Percentiles rank a stretch among this genome's conserved stretches.
Conservation (phyloP, 2,329 filamentous ascomycete species). For the Dendryphion nanum region DNA sequence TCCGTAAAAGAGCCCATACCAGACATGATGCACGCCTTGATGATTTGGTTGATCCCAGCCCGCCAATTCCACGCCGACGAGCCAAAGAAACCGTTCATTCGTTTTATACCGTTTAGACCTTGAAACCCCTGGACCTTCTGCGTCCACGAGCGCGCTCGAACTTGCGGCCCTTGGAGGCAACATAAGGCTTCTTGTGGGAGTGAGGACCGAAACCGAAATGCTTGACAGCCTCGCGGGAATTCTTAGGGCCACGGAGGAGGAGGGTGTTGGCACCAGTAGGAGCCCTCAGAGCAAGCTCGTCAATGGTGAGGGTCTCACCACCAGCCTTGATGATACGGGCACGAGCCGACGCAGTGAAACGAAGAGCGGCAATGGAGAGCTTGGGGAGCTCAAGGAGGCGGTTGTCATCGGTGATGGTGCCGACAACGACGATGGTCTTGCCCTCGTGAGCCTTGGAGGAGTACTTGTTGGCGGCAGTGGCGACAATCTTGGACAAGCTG, state of each 20-base stretch:
- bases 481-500: conserved; percentile 87
- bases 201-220: conserved; percentile 99
- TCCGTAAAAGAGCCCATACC: conserved; percentile 30
- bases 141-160: conserved; percentile 99
- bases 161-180: conserved; percentile 99
- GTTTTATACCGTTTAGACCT: conserved; percentile 71
- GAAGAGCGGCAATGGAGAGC: conserved; percentile 87
- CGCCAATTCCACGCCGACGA: conserved; percentile 38
- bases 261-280: conserved; percentile 97
- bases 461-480: conserved; percentile 53
- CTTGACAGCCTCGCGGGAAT: conserved; percentile 95
- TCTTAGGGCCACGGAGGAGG: conserved; percentile 97
- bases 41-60: conserved; percentile 31
- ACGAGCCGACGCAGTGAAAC: conserved; percentile 94
- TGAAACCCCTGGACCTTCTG: conserved; percentile 98
- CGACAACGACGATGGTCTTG: conserved; percentile 84
- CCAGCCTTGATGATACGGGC: conserved; percentile 91
- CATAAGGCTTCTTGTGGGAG: conserved; percentile 98
- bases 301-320: conserved; percentile 91
- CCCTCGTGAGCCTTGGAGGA: conserved; percentile 59
- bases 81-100: conserved; percentile 36
- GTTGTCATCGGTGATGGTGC: conserved; percentile 97
- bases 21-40: conserved; percentile 39
- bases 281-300: conserved; percentile 93
- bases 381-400: conserved; percentile 76